Base-by-base conservation (phyloP, 2,329 filamentous ascomycete species). In the Colletotrichum cordylinicola region DNA sequence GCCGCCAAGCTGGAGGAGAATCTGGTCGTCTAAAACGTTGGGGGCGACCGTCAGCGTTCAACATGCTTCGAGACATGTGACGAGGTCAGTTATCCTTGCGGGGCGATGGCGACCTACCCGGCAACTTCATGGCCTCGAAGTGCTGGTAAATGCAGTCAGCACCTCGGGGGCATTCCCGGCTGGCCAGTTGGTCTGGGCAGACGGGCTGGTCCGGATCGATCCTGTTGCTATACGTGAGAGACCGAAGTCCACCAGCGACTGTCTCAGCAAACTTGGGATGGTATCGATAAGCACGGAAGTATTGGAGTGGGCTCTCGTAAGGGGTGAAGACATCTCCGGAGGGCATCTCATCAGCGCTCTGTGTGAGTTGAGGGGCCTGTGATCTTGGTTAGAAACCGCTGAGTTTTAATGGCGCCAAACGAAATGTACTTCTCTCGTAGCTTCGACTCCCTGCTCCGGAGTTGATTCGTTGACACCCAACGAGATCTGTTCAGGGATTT, bases 151-250 rank as follows among this genome's bases (percentile, higher is more conserved):
- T 87, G 86, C 97, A 99, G 70, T 90, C 88, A 75, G 86, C 83
- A 81, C 96, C 94, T 79, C 93, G 93, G 35, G 90, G 84, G 78
- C 97, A 98, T 79, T 89, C 87, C 76, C 92, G 92, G 68, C 92
- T 93, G 64, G 89, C 88, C 77, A 94, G 86, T 84, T 98, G 95
- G 80, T 91, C 93, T 48, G 92, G 93, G 84, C 97, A 99, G 65
- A 98, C 82, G 77, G 91, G 90, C 79, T 91, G 93, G 76, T 91
- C 89, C 29, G 93, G 89, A 82, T 98, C 93, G 85, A 99, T 98
- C 79, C 93, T 93, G 85, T 98, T 95, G 86, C 95, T 98, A 86
- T 96, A 98, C 58, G 96, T 98, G 87, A 98, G 89, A 78, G 97
- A 98, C 82, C 94, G 93, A 82, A 96, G 93, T 58, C 96, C 96